Evolutionary conservation across 805 yeast species (phyloP).

Genomic region (Diddensiella santjacobensis): DNA sequence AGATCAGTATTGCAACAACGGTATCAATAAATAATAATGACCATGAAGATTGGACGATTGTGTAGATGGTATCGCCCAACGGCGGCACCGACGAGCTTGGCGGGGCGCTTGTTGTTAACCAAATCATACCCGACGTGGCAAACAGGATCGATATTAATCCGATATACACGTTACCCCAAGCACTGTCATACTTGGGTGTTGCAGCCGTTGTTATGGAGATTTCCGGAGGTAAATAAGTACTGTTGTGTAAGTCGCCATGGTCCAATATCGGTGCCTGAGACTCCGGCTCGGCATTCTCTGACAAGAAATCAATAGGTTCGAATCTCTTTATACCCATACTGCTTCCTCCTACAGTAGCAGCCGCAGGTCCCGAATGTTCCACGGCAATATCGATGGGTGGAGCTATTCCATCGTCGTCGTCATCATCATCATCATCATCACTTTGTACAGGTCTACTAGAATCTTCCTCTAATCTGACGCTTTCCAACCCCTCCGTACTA

Average conservation of each 20-base stretch:
- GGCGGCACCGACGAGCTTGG: slow-evolving; percentile 15
- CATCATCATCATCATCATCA: slow-evolving; percentile 12
- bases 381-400: slow-evolving; percentile 33
- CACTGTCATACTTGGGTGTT: slow-evolving; percentile 20
- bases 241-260: neutral
- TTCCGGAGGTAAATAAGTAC: slow-evolving; percentile 11
- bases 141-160: slow-evolving; percentile 27
- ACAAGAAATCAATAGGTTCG: slow-evolving; percentile 12
- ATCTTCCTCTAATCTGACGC: slow-evolving; percentile 1
- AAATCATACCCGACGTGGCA: slow-evolving; percentile 30
- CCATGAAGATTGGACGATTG: slow-evolving; percentile 25
- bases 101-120: slow-evolving; percentile 28
- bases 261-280: neutral
- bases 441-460: neutral
- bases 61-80: slow-evolving; percentile 30
- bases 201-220: slow-evolving; percentile 7
- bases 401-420: slow-evolving; percentile 15
- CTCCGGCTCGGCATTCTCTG: slow-evolving; percentile 1
- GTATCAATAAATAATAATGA: slow-evolving; percentile 23
- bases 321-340: slow-evolving; percentile 12
- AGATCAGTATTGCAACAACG: slow-evolving; percentile 26
- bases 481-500: slow-evolving; percentile 9
- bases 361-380: slow-evolving; percentile 18
- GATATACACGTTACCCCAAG: slow-evolving; percentile 28
- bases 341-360: neutral